These are phyloP conservation scores for Linum usitatissimum DNA, from an alignment of 345 rosid genomes.

Conservation along the genomic window DNA sequence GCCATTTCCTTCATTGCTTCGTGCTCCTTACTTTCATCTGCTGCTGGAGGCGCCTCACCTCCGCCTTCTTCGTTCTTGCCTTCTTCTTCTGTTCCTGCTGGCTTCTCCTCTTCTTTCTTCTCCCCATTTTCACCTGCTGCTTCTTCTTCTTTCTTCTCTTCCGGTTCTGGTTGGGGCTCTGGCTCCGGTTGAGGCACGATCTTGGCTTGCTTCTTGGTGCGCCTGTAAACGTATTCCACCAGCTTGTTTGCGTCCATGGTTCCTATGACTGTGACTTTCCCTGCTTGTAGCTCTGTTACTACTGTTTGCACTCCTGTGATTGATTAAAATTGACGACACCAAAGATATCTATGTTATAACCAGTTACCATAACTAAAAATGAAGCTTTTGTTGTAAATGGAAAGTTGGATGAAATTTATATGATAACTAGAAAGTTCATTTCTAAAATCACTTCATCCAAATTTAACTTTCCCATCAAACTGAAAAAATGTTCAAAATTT, in stretches of 20 bases:
- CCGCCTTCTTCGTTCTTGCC: conserved; percentile 17
- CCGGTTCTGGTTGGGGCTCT: conserved; percentile 29
- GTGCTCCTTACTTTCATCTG: conserved; percentile 13
- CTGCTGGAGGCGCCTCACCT: conserved; percentile 8
- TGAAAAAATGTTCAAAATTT: too few relatives aligned
- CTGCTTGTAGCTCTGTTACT: conserved; percentile 48
- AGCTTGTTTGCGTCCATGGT: conserved; percentile 77
- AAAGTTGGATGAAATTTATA: too few relatives aligned
- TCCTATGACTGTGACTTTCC: conserved; percentile 77
- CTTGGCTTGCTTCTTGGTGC: conserved; percentile 73
- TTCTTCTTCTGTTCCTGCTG: conserved; percentile 16
- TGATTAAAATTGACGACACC: too few relatives aligned
- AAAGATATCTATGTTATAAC: too few relatives aligned
- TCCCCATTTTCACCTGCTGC: conserved; percentile 15
- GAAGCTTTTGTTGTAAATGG: too few relatives aligned
- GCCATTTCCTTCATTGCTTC: conserved; percentile 15
- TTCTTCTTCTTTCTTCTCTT: conserved; percentile 17
- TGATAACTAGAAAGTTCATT: too few relatives aligned
- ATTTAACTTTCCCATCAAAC: too few relatives aligned
- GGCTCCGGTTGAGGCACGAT: conserved; percentile 72
- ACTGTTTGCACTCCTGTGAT: conserved; percentile 68
- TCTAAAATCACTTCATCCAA: too few relatives aligned
- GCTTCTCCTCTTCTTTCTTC: conserved; percentile 26
- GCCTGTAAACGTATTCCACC: conserved; percentile 68
- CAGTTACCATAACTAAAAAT: too few relatives aligned